Evolutionary conservation across 176 grass and related monocot genomes (phyloP).

Genomic region (Hordeum marinum): DNA sequence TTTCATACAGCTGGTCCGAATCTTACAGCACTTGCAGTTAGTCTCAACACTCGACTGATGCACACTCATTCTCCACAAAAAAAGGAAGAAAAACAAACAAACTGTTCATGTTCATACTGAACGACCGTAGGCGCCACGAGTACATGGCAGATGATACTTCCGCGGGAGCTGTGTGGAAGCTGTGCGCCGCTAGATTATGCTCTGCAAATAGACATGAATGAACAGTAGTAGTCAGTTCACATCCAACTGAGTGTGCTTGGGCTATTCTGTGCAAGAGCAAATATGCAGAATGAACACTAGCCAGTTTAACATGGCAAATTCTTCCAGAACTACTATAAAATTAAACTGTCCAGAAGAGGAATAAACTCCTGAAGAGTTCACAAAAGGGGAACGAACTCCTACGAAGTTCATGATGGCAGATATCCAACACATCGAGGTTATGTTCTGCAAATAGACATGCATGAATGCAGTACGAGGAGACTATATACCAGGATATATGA

Average conservation of each 20-base stretch:
- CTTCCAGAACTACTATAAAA: not conserved
- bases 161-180: not conserved
- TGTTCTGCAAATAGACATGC: slow-evolving; percentile 25
- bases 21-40: not conserved
- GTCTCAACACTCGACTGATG: too few relatives aligned
- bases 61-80: not conserved
- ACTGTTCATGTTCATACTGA: not conserved
- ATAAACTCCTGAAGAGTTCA: not conserved
- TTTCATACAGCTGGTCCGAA: not conserved
- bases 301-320: not conserved
- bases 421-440: not conserved
- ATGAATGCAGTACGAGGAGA: not conserved
- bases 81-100: not conserved
- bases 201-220: slow-evolving; percentile 22
- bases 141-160: not conserved
- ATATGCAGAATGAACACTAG: not conserved
- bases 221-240: not conserved
- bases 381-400: too few relatives aligned
- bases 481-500: not conserved
- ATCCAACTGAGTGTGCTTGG: not conserved
- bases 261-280: not conserved
- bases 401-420: not conserved
- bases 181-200: not conserved
- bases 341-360: not conserved
- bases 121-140: not conserved